phyloP scores from a whole-genome alignment of 345 rosid genomes.

The Aquilaria sinensis region DNA sequence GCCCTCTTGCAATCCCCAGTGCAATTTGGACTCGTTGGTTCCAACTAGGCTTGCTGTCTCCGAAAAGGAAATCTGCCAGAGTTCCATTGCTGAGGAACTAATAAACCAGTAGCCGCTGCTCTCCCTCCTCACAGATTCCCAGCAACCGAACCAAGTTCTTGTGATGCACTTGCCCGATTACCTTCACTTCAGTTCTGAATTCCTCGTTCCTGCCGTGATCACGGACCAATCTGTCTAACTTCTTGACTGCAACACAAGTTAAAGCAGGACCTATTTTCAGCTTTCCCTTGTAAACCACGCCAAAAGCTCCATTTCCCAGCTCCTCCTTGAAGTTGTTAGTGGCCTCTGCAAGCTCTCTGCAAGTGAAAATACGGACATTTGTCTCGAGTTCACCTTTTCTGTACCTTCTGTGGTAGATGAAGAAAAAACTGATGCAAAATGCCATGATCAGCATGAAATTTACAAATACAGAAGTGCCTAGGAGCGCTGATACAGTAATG shows the following conservation, averaged over 20 bases:
- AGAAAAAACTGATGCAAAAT: conserved; percentile 5
- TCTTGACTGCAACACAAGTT: conserved; percentile 29
- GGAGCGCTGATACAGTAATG: conserved; percentile 6
- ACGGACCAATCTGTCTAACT: conserved; percentile 9
- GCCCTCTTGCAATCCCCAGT: conserved; percentile 36
- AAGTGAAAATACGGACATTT: conserved; percentile 24
- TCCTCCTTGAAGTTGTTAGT: conserved; percentile 30
- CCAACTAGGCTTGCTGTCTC: conserved; percentile 27
- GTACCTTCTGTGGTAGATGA: conserved; percentile 2
- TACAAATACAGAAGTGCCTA: conserved; percentile 15
- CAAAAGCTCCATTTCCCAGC: conserved; percentile 38
- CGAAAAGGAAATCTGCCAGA: conserved; percentile 21
- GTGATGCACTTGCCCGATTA: conserved; percentile 29
- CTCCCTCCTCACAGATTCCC: conserved; percentile 35
- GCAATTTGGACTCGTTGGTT: conserved; percentile 31
- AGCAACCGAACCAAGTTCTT: conserved; percentile 32
- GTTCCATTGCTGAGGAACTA: conserved; percentile 33
- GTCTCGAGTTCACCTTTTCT: not conserved
- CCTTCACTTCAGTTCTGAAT: conserved; percentile 28
- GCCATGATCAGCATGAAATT: conserved; percentile 12
- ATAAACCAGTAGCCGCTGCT: conserved; percentile 23
- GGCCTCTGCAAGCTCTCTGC: conserved; percentile 25
- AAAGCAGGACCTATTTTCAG: not conserved
- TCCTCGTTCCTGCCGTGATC: conserved; percentile 18
- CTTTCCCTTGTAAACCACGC: conserved; percentile 32